Evolutionary conservation across 1,284 basidiomycete species (phyloP).

Genomic region (Trametes versicolor): DNA sequence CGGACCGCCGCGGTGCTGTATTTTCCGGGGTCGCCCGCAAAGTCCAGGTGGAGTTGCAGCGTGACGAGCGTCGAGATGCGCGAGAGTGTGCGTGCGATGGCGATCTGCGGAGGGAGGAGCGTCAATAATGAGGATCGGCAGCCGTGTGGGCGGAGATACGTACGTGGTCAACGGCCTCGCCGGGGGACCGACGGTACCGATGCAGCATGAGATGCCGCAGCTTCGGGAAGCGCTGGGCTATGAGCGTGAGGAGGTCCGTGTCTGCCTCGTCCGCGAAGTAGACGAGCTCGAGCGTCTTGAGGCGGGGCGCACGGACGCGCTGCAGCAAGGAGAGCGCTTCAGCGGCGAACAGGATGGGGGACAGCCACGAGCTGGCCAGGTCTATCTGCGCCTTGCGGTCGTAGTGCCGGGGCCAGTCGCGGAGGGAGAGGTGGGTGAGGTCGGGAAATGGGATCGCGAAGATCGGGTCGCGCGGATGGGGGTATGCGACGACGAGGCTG

Average conservation of each 20-base stretch:
- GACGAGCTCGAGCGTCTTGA: conserved; percentile 29
- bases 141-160: neutral
- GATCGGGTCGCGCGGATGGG: neutral
- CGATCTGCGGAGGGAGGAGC: no score
- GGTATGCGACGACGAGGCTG: neutral
- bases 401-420: conserved; percentile 22
- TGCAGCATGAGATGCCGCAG: conserved; percentile 10
- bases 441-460: conserved; percentile 3
- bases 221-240: neutral
- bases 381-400: no score
- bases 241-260: neutral
- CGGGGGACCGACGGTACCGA: conserved; percentile 6
- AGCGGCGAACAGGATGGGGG: conserved; percentile 7
- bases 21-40: neutral
- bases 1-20: neutral
- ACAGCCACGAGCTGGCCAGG: neutral
- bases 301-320: neutral
- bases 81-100: neutral
- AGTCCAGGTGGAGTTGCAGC: neutral
- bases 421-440: conserved; percentile 12
- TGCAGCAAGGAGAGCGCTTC: neutral
- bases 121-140: no score
- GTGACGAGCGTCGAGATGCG: neutral
- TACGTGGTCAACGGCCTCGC: neutral
- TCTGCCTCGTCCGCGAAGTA: conserved; percentile 7